Evolutionary conservation across 2,329 filamentous ascomycete species (phyloP), one percentile per base, ranked within the genome.

Genomic region (Ceratocystiopsis sp.): DNA sequence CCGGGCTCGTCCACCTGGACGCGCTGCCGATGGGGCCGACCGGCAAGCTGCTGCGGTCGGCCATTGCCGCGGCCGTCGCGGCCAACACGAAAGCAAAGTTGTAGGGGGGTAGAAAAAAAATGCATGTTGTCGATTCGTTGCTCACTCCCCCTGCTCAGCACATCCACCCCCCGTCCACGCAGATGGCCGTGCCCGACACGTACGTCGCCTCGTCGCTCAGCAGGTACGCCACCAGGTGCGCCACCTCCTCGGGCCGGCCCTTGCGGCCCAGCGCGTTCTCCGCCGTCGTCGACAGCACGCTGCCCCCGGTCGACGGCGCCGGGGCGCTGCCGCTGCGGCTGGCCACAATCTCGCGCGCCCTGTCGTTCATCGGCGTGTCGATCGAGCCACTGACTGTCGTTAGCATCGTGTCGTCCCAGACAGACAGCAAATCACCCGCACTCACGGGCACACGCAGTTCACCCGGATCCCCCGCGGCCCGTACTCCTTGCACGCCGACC

Each of bases 11-110:
- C 14, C 82, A 84, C 54, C 59, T 78, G 2, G 72, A 81, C 36
- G 63, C 61, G 4, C 75, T 86, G 42, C 80, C 81, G 3, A 81
- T 78, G 62, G 81, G 79, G 50, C 73, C 75, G 35, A 50, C 52
- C 33, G 58, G 57, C 16, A 59, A 60, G 46, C 42, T 60, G 17
- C 39, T 59, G 17, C 43, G 56, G 38, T 46, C 55, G 18, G 43
- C 51, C 35, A 44, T 44, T 37, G 21, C 38, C 8, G 42, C 38
- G 2, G 42, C 42, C 4, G 25, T 44, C 7, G 42, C 33, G 7
- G 38, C 32, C 1, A 29, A 44, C 9, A n/a, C 10, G 15, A 41
- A 40, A 17, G 33, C 42, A 10, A 44, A 39, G 35, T 17, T 44
- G 38, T 44, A 21, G n/a, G 29, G 1, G 14, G 16, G 33, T n/a